These are phyloP conservation scores for Dissophora globulifera DNA, from an alignment of 192 early-diverging fungal genomes.

Conservation along the genomic window DNA sequence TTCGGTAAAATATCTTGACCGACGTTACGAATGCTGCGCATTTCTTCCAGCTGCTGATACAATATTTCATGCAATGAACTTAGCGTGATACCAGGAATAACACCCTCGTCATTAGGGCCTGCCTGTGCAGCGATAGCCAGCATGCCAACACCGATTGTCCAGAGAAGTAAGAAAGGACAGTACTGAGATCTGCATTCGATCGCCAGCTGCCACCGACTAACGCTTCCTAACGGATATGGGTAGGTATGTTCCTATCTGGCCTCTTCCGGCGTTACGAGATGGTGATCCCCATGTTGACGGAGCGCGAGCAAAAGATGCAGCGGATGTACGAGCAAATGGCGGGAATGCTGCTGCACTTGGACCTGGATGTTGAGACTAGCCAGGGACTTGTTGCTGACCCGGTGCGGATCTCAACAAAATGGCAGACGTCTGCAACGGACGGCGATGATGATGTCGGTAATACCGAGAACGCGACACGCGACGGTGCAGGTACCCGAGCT, in stretches of 20 bases:
- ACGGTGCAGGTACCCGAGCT: no score
- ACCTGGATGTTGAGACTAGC: no score
- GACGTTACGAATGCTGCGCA: no score
- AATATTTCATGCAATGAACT: no score
- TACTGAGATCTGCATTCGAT: neutral
- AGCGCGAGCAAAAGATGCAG: conserved; percentile 13
- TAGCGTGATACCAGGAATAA: conserved; percentile 56
- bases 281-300: conserved; percentile 24
- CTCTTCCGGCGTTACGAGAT: conserved; percentile 43
- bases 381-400: no score
- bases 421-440: no score
- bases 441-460: no score
- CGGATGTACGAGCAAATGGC: conserved; percentile 22
- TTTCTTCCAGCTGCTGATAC: no score
- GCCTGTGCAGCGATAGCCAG: conserved; percentile 58
- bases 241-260: conserved; percentile 19
- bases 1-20: conserved; percentile 61
- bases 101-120: conserved; percentile 56
- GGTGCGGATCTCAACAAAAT: no score
- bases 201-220: no score
- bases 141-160: conserved; percentile 42
- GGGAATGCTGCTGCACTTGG: conserved; percentile 16
- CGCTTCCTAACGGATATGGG: neutral
- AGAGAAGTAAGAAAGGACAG: conserved; percentile 45
- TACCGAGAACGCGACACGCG: no score